These are phyloP conservation scores for Syzygium aromaticum DNA, from an alignment of 345 rosid species.

Conservation along the genomic window DNA sequence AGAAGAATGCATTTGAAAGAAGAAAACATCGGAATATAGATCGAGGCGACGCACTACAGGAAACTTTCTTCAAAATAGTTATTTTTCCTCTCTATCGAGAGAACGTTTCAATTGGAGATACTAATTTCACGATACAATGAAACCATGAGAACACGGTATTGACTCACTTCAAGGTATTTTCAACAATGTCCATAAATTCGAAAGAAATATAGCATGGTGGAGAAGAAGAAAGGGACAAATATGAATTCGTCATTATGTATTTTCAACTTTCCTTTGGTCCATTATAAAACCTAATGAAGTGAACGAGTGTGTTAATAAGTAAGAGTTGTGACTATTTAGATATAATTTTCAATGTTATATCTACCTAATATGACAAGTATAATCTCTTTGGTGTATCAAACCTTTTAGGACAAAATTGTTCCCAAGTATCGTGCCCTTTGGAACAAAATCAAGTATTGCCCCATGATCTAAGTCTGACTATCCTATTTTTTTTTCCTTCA, in stretches of 20 bases:
- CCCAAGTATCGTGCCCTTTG: background rate
- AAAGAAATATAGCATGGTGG: too few species aligned
- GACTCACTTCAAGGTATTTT: background rate
- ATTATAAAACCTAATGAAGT: background rate
- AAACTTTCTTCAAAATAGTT: too few species aligned
- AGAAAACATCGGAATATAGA: background rate
- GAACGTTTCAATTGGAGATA: too few species aligned
- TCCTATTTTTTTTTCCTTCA: background rate
- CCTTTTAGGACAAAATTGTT: background rate
- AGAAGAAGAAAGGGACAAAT: background rate
- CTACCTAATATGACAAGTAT: fast-evolving
- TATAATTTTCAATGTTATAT: background rate
- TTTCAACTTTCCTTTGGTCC: background rate
- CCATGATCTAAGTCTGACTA: background rate
- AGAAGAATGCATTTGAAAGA: background rate
- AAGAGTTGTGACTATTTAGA: background rate
- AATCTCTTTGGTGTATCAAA: background rate
- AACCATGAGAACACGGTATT: background rate
- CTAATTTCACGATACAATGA: too few species aligned
- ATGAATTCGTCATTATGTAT: background rate
- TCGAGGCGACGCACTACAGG: background rate
- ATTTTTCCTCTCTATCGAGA: background rate
- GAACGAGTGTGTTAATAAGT: background rate
- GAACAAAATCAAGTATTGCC: background rate
- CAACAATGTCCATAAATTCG: too few species aligned